Evolutionary conservation across 108 stramenopile genomes (phyloP).

Genomic region (Mayamaea pseudoterrestris): DNA sequence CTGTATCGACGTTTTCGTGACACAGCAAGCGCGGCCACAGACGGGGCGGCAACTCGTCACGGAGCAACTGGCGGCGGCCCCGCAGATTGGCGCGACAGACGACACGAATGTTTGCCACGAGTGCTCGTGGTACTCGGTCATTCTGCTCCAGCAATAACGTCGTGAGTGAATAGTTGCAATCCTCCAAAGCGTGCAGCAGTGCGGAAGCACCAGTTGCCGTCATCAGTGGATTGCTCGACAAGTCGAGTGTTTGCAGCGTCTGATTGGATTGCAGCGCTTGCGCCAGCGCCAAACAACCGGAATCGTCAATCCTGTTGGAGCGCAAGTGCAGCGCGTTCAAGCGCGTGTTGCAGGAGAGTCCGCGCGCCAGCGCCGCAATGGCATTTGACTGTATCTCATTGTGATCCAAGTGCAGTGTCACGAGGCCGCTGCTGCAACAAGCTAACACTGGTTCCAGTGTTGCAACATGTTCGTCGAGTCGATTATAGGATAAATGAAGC

Average conservation of each 20-base stretch:
- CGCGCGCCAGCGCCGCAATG: conserved; percentile 23
- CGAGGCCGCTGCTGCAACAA: conserved; percentile 3
- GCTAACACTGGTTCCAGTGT: too few species aligned
- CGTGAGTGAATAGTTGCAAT: too few species aligned
- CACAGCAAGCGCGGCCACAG: too few species aligned
- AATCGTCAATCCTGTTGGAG: conserved; percentile 34
- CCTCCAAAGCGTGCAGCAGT: too few species aligned
- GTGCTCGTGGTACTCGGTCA: too few species aligned
- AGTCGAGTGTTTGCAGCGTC: conserved; percentile 20
- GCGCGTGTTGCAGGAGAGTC: conserved; percentile 13
- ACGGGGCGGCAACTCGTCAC: too few species aligned
- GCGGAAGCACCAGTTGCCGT: too few species aligned
- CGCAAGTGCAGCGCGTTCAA: conserved; percentile 24
- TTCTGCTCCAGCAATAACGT: too few species aligned
- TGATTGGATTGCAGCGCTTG: conserved; percentile 11
- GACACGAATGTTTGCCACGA: too few species aligned
- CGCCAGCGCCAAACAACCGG: conserved; percentile 25
- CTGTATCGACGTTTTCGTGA: too few species aligned
- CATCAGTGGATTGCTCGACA: conserved; percentile 24
- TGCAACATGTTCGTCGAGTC: conserved; percentile 12
- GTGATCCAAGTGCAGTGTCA: conserved; percentile 37
- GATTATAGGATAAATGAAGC: conserved; percentile 32
- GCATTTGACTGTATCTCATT: conserved; percentile 26
- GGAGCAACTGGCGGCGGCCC: too few species aligned
- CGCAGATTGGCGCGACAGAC: too few species aligned